A percentile compares a stretch with the other conserved stretches of the same genome.
Evolutionary conservation across 768 basidiomycete species (phyloP).

Genomic region (Zangia roseola): DNA sequence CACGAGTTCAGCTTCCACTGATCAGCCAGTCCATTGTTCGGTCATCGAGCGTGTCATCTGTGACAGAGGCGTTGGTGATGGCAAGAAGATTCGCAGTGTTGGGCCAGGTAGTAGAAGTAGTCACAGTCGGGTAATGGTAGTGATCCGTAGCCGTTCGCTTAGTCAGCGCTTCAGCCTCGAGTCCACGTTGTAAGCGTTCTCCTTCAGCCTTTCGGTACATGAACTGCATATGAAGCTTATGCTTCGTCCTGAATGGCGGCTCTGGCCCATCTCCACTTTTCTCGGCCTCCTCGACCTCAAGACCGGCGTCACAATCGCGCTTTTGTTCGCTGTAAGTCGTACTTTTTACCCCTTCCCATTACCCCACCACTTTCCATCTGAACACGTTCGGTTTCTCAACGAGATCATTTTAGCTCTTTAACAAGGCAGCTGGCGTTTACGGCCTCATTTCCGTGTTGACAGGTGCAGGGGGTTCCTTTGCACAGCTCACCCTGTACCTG

Average conservation of each 20-base stretch:
- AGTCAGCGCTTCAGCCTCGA: slow-evolving; percentile 16
- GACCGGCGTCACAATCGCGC: slow-evolving; percentile 83
- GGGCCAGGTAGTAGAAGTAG: no score
- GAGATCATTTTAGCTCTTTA: slow-evolving; percentile 59
- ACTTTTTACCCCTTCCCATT: background rate
- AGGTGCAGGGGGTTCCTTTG: slow-evolving; percentile 90
- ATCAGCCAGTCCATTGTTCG: background rate
- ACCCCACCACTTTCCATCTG: background rate
- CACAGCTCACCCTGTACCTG: slow-evolving; percentile 88
- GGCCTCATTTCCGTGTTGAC: slow-evolving; percentile 90
- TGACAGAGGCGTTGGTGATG: background rate
- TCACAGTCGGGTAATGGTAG: no score
- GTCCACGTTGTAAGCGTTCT: no score
- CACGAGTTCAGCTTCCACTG: background rate
- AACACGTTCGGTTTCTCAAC: slow-evolving; percentile 3
- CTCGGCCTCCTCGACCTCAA: slow-evolving; percentile 90
- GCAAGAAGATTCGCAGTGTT: background rate
- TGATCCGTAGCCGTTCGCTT: slow-evolving; percentile 16
- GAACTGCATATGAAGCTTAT: slow-evolving; percentile 67
- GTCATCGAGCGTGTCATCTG: background rate
- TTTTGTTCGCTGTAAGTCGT: slow-evolving; percentile 83
- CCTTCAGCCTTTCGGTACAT: slow-evolving; percentile 26
- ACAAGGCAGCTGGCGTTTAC: slow-evolving; percentile 98
- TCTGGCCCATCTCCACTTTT: slow-evolving; percentile 81
- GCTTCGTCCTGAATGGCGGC: slow-evolving; percentile 79